A percentile compares a stretch with the other conserved stretches of the same genome.
These are phyloP conservation scores for Nemania abortiva DNA, from an alignment of 2,329 filamentous ascomycete species.

Conservation along the genomic window DNA sequence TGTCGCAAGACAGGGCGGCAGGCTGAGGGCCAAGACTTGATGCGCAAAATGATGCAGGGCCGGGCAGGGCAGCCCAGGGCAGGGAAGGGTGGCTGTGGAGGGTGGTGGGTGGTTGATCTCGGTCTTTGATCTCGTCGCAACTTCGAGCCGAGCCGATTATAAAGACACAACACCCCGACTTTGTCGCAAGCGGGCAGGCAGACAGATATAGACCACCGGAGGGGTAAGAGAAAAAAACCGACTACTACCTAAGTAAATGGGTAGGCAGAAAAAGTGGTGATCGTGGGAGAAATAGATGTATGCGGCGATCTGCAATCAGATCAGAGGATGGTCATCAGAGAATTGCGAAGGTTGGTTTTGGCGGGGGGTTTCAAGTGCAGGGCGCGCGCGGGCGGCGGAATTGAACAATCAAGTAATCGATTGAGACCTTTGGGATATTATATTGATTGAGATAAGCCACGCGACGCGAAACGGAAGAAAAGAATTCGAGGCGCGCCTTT, in stretches of 20 bases:
- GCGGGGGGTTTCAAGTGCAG: conserved; percentile 28
- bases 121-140: conserved; percentile 11
- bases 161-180: not conserved
- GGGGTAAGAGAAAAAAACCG: no score
- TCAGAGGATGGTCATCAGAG: conserved; percentile 1
- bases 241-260: no score
- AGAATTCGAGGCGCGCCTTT: conserved; percentile 36
- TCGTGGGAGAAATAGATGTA: not conserved
- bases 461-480: conserved; percentile 39
- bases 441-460: conserved; percentile 35
- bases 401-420: conserved; percentile 36
- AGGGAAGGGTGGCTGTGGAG: conserved; percentile 6
- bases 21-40: not conserved
- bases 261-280: not conserved
- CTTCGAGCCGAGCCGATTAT: conserved; percentile 2
- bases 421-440: conserved; percentile 22
- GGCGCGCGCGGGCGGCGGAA: conserved; percentile 19
- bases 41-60: conserved; percentile 24
- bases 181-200: conserved; percentile 19
- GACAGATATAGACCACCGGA: no score
- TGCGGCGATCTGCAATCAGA: conserved; percentile 6
- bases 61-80: not conserved
- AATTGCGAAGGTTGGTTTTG: conserved; percentile 27
- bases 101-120: not conserved
- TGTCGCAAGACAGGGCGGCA: conserved; percentile 1